Percentiles rank a stretch among this genome's conserved stretches.
phyloP scores from a whole-genome alignment of 2,329 filamentous ascomycete genomes.

The Sclerotinia minor region DNA sequence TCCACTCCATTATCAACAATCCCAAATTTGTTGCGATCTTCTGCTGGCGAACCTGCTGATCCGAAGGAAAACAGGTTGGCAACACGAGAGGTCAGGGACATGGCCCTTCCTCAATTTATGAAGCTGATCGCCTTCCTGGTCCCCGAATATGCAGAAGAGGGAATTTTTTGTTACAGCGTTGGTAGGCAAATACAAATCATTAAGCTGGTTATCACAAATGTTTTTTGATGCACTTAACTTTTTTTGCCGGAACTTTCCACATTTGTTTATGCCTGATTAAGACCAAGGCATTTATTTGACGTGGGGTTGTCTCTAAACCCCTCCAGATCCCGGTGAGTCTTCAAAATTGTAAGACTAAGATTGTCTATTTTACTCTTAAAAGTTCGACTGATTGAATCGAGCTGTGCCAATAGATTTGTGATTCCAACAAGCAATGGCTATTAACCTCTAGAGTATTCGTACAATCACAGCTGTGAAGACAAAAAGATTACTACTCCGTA shows the following conservation, averaged over 20 bases:
- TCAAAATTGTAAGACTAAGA: background rate
- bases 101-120: constrained; percentile 46
- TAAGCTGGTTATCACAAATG: constrained; percentile 6
- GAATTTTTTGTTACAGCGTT: constrained; percentile 8
- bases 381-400: too few relatives aligned
- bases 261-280: constrained; percentile 14
- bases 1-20: constrained; percentile 44
- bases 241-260: constrained; percentile 26
- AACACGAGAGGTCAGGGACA: constrained; percentile 59
- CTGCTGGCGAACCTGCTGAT: constrained; percentile 33
- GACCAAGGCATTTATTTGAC: constrained; percentile 4
- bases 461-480: background rate
- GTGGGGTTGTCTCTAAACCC: background rate
- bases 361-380: too few relatives aligned
- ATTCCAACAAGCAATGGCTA: too few relatives aligned
- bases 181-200: constrained; percentile 8
- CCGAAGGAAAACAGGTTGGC: constrained; percentile 52
- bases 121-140: constrained; percentile 19
- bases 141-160: background rate
- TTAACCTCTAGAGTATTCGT: background rate
- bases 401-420: too few relatives aligned
- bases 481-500: background rate
- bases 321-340: background rate
- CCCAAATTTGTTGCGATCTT: constrained; percentile 38
- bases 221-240: constrained; percentile 21